Evolutionary conservation across 1,284 basidiomycete species (phyloP).

Genomic region (Cystobasidium slooffiae): DNA sequence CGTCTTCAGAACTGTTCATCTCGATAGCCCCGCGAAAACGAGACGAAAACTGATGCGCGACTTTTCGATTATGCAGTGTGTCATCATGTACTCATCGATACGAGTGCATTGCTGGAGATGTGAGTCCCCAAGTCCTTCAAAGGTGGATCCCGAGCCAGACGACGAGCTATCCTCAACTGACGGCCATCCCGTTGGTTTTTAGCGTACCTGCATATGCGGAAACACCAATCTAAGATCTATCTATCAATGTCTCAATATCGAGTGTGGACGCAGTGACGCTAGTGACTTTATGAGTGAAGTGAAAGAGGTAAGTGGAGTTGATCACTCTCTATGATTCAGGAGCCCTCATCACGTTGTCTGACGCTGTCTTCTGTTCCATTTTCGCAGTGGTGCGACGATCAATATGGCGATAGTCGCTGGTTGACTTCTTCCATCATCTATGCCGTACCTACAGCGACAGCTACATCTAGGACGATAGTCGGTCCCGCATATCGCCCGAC

Average conservation of each 20-base stretch:
- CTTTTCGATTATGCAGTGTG: neutral
- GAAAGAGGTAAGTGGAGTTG: too few species aligned
- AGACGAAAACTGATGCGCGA: neutral
- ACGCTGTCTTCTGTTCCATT: neutral
- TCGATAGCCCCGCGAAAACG: neutral
- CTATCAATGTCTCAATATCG: too few species aligned
- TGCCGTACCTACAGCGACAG: neutral
- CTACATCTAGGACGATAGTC: neutral
- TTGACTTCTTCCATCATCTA: neutral
- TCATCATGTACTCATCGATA: neutral
- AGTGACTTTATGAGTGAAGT: too few species aligned
- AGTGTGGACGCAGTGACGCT: too few species aligned
- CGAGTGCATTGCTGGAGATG: neutral
- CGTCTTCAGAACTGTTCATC: neutral
- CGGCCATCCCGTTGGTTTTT: too few species aligned
- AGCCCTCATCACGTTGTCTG: neutral
- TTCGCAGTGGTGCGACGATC: neutral
- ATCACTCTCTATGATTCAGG: neutral
- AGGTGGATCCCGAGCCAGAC: too few species aligned
- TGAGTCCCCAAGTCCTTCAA: neutral
- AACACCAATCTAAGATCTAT: too few species aligned
- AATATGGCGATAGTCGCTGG: neutral
- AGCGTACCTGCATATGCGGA: too few species aligned
- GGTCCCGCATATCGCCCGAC: neutral
- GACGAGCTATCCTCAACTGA: too few species aligned